Evolutionary conservation across 2,329 filamentous ascomycete species (phyloP).

Genomic region (Monilinia fructigena): DNA sequence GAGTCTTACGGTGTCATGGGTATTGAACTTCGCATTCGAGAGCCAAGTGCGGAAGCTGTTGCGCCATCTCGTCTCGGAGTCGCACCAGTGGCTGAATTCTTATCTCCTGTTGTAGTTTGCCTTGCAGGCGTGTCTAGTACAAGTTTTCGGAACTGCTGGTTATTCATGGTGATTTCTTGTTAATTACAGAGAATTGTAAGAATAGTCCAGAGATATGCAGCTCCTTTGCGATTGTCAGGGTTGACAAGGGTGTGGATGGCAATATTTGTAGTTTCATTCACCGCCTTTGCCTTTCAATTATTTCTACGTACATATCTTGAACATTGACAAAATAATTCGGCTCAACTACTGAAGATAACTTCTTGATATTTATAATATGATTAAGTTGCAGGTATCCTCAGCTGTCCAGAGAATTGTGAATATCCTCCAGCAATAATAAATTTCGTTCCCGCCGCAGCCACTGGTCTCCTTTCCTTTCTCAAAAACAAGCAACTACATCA

Average conservation of each 20-base stretch:
- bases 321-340: too few relatives aligned
- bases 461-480: neutral
- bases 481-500: neutral
- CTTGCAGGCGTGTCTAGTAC: conserved; percentile 55
- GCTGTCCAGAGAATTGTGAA: too few relatives aligned
- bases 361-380: too few relatives aligned
- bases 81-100: conserved; percentile 29
- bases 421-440: neutral
- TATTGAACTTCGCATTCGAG: conserved; percentile 74
- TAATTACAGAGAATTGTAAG: neutral
- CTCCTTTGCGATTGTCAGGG: neutral
- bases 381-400: neutral
- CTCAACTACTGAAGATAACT: too few relatives aligned
- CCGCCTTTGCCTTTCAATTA: neutral
- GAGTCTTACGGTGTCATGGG: conserved; percentile 85
- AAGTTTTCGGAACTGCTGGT: conserved; percentile 87
- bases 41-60: conserved; percentile 63
- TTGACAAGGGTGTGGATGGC: neutral
- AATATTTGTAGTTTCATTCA: neutral
- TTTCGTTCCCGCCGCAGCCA: neutral
- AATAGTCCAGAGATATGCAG: neutral
- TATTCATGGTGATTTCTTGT: conserved; percentile 67
- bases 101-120: conserved; percentile 34
- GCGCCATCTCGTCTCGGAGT: conserved; percentile 48
- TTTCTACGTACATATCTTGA: too few relatives aligned